Conservation (phyloP, 1,284 basidiomycete genomes). For the Crocinoboletus sp. region DNA sequence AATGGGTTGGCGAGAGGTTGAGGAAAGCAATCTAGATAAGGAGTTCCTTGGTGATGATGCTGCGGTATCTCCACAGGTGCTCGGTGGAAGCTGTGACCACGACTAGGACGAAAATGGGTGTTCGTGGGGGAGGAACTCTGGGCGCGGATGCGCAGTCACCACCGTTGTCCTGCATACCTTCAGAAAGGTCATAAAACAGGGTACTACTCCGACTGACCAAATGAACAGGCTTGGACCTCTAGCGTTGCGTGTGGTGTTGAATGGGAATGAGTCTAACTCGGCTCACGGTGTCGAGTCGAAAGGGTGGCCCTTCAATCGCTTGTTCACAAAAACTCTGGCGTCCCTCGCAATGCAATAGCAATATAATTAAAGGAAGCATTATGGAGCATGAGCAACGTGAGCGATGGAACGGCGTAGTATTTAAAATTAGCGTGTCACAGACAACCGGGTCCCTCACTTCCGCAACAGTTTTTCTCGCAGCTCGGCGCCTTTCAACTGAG, state of each 20-base stretch:
- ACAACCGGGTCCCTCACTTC: slow-evolving; percentile 33
- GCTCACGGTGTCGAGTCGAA: too few species aligned
- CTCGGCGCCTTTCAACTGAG: slow-evolving; percentile 69
- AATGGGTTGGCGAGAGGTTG: slow-evolving; percentile 35
- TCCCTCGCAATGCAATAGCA: background rate
- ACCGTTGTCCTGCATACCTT: slow-evolving; percentile 19
- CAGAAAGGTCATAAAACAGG: slow-evolving; percentile 14
- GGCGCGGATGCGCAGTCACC: slow-evolving; percentile 31
- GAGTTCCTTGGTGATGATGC: slow-evolving; percentile 60
- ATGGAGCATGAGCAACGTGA: slow-evolving; percentile 11
- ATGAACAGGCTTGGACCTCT: background rate
- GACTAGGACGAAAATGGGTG: slow-evolving; percentile 40
- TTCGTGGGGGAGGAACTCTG: slow-evolving; percentile 30
- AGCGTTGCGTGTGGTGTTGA: background rate
- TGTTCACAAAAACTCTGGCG: too few species aligned
- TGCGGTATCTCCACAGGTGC: slow-evolving; percentile 44
- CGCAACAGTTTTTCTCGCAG: slow-evolving; percentile 64
- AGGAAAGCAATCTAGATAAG: slow-evolving; percentile 60
- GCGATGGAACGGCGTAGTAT: background rate
- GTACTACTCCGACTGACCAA: background rate
- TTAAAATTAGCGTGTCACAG: background rate
- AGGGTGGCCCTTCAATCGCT: too few species aligned
- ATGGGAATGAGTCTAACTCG: background rate
- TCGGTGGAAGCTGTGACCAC: slow-evolving; percentile 49
- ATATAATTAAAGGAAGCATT: slow-evolving; percentile 15